Evolutionary conservation across 225 moss, liverwort and hornwort genomes (phyloP).

Genomic region (Marchantia polymorpha): DNA sequence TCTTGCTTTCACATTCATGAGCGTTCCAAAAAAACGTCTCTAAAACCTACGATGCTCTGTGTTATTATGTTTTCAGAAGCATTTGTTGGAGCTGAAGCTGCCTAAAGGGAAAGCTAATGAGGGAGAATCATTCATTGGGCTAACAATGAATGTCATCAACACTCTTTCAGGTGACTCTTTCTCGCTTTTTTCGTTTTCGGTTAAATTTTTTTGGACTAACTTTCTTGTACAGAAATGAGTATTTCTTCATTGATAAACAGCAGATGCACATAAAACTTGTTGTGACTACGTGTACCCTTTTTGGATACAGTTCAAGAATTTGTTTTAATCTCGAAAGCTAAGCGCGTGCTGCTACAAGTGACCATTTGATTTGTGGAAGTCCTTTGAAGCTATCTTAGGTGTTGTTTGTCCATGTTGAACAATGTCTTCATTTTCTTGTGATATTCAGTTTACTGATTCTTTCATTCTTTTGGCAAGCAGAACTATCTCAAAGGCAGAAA

Average conservation of each 20-base stretch:
- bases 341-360: too few species aligned
- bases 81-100: slow-evolving; percentile 81
- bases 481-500: slow-evolving; percentile 66
- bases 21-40: too few species aligned
- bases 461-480: slow-evolving; percentile 32
- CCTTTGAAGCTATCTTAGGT: too few species aligned
- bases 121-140: slow-evolving; percentile 81
- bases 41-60: background rate
- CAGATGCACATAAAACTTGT: too few species aligned
- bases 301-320: too few species aligned
- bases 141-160: slow-evolving; percentile 82
- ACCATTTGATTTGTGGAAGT: too few species aligned
- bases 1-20: too few species aligned
- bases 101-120: slow-evolving; percentile 66
- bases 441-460: background rate
- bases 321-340: too few species aligned
- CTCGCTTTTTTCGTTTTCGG: too few species aligned
- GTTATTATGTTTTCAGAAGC: slow-evolving; percentile 47
- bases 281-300: too few species aligned
- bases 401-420: background rate
- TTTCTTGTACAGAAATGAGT: background rate
- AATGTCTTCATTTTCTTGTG: too few species aligned
- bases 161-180: slow-evolving; percentile 67
- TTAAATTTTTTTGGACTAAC: background rate
- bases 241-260: too few species aligned